A percentile compares a stretch with the other conserved stretches of the same genome.
Evolutionary conservation across 257 asterid genomes (phyloP).

Genomic region (Fraxinus cuspidata): DNA sequence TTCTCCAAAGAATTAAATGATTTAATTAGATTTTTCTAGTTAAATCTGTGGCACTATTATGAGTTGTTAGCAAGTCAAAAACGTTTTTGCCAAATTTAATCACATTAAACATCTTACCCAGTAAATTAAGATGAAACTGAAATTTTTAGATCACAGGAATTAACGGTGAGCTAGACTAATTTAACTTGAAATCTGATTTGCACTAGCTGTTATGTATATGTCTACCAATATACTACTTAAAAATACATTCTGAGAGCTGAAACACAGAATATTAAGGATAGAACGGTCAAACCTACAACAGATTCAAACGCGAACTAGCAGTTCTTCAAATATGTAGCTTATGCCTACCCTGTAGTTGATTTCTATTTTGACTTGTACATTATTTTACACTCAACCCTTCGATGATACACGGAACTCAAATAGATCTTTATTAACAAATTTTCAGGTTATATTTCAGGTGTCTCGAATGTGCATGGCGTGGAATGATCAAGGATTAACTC

Average conservation of each 20-base stretch:
- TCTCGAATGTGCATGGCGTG: neutral
- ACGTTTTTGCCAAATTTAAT: neutral
- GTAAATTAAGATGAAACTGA: neutral
- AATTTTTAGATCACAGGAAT: neutral
- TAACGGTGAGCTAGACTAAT: neutral
- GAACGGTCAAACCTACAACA: neutral
- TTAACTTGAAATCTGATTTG: neutral
- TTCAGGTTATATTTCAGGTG: no score
- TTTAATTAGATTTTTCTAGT: neutral
- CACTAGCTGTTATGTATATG: neutral
- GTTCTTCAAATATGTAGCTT: neutral
- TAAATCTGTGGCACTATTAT: neutral
- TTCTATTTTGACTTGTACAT: neutral
- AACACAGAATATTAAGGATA: neutral
- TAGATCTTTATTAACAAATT: no score
- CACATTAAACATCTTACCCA: neutral
- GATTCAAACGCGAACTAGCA: slow-evolving; percentile 1
- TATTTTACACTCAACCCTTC: no score
- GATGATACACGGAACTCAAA: no score
- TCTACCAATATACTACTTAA: neutral
- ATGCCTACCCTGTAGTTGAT: neutral
- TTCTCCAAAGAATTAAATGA: slow-evolving; percentile 5
- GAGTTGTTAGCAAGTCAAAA: neutral
- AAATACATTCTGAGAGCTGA: neutral
- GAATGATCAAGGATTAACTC: neutral